Base-by-base conservation (phyloP, 768 basidiomycete genomes). In the Boletellus ananiceps region DNA sequence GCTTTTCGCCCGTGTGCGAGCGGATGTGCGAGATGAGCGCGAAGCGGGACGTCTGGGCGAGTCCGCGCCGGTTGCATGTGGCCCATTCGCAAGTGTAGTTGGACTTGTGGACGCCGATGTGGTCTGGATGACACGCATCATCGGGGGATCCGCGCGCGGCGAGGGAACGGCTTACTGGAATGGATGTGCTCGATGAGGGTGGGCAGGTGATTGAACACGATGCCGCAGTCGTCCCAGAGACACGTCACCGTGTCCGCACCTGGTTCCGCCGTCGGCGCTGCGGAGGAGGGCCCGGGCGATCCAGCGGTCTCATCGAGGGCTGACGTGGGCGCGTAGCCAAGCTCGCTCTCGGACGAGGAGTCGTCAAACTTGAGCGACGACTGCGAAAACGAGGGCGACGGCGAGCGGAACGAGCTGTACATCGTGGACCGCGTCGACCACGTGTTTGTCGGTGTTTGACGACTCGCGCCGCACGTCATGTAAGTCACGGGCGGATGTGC, bases 1-100 rank as follows among this genome's bases (percentile, higher is more conserved):
- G 93, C 60, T 93, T 93, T 69, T 97, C 93, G 45, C 93, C 93
- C 0, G 93, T 95, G 64, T 97, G 93, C 11, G 87, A 89, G 29
- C 93, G 81, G 41, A 93, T 80, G 64, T 97, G 93, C 4, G 90
- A 89, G 49, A 93, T 83, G 40, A 97, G 79, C 5, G 93, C 90
- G 57, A 93, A 95, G 21, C 91, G 81, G 4, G 88, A 91, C 0
- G 88, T 89, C 64, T 96, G 93, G 1, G 86, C 77, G 44, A 93
- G 75, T 4, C 92, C 90, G 45, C 85, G 76, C 15, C 93, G 79
- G 16, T 73, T 71, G 69, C 93, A 97, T 4, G 82, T 83, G 16
- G 79, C 69, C 93, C 93, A 97, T 74, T 92, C 85, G 66, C 93
- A 97, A 23, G 84, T 83, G 64, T 93, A 93, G 56, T 79, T 84